Conservation (phyloP, 1,139 yeast species). For the Debaryomyces coudertii region DNA sequence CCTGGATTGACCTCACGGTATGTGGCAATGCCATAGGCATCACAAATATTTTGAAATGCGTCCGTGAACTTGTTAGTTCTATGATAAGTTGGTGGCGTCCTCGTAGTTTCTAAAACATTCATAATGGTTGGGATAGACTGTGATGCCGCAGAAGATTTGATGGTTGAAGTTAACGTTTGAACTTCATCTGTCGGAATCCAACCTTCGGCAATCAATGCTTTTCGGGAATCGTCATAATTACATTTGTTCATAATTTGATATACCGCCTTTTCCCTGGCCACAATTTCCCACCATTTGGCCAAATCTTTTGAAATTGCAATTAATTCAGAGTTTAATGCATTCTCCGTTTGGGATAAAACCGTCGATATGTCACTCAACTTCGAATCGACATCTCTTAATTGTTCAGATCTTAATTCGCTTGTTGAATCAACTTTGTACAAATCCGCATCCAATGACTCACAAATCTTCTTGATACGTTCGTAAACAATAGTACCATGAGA, state of each 20-base stretch:
- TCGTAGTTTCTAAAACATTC: constrained; percentile 64
- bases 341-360: constrained; percentile 56
- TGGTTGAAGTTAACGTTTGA: constrained; percentile 36
- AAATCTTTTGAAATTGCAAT: constrained; percentile 75
- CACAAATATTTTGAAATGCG: constrained; percentile 77
- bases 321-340: constrained; percentile 68
- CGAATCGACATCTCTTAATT: constrained; percentile 56
- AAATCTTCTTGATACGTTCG: constrained; percentile 45
- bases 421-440: constrained; percentile 42
- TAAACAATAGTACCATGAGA: constrained; percentile 47
- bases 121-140: constrained; percentile 69
- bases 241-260: constrained; percentile 68
- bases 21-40: constrained; percentile 78
- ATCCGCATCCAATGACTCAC: constrained; percentile 51
- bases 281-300: constrained; percentile 67
- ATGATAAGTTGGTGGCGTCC: constrained; percentile 78
- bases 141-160: constrained; percentile 32
- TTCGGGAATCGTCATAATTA: constrained; percentile 66
- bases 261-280: constrained; percentile 72
- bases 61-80: constrained; percentile 75
- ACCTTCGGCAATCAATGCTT: constrained; percentile 72
- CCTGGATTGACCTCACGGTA: constrained; percentile 84
- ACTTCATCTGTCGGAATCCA: constrained; percentile 74
- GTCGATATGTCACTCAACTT: constrained; percentile 61
- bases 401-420: constrained; percentile 40